A percentile compares a stretch with the other conserved stretches of the same genome.
Evolutionary conservation across 2,329 filamentous ascomycete genomes (phyloP).

Genomic region (Nothophoma quercina): DNA sequence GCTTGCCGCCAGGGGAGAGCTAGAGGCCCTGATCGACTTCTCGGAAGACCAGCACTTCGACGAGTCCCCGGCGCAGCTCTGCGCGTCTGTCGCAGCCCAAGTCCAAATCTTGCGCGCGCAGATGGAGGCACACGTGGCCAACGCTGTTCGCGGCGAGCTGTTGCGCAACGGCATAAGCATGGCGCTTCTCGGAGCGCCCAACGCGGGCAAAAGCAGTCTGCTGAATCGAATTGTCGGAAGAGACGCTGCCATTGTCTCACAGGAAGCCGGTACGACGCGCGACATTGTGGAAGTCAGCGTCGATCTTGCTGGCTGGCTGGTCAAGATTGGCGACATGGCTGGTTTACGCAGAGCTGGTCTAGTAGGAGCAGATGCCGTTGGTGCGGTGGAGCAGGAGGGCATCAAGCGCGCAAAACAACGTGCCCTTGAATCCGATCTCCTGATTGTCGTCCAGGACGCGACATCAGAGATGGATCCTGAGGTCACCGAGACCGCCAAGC

Average conservation of each 20-base stretch:
- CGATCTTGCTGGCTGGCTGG: slow-evolving; percentile 88
- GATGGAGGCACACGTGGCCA: slow-evolving; percentile 74
- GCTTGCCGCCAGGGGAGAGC: slow-evolving; percentile 82
- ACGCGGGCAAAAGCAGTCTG: slow-evolving; percentile 92
- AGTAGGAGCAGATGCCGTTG: slow-evolving; percentile 58
- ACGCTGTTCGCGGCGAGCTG: slow-evolving; percentile 82
- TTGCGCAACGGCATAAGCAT: slow-evolving; percentile 85
- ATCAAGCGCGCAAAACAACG: slow-evolving; percentile 85
- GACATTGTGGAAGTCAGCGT: slow-evolving; percentile 93
- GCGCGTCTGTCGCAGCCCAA: slow-evolving; percentile 72
- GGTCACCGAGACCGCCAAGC: slow-evolving; percentile 61
- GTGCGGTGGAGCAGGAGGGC: slow-evolving; percentile 84
- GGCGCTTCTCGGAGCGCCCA: slow-evolving; percentile 87
- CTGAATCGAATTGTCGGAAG: slow-evolving; percentile 89
- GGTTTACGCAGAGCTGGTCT: slow-evolving; percentile 70
- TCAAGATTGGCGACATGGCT: slow-evolving; percentile 94
- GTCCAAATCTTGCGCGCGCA: slow-evolving; percentile 67
- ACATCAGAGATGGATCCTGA: slow-evolving; percentile 74
- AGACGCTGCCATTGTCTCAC: slow-evolving; percentile 93
- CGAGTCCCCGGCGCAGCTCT: slow-evolving; percentile 77
- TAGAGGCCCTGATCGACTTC: slow-evolving; percentile 97
- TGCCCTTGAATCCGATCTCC: slow-evolving; percentile 82
- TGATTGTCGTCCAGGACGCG: slow-evolving; percentile 73
- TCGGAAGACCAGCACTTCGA: slow-evolving; percentile 98
- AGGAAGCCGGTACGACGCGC: slow-evolving; percentile 90